Evolutionary conservation across 2,329 filamentous ascomycete species (phyloP).

Genomic region (Monosporascus cannonballus): DNA sequence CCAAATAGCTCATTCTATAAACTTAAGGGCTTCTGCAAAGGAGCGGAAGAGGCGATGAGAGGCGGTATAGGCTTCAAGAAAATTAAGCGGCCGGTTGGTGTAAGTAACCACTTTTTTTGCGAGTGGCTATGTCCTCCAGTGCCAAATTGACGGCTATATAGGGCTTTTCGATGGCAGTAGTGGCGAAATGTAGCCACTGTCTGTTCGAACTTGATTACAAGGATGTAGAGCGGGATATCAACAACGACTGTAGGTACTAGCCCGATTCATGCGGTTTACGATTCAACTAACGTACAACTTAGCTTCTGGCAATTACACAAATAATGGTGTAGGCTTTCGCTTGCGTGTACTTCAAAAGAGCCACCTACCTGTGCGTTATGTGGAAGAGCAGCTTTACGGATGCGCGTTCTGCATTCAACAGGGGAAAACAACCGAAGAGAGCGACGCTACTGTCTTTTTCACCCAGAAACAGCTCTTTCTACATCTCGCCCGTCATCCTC

Average conservation of each 20-base stretch:
- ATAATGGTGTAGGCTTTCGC: conserved; percentile 42
- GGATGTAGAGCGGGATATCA: conserved; percentile 45
- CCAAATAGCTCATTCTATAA: conserved; percentile 44
- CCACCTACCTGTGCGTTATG: conserved; percentile 42
- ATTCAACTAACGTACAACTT: conserved; percentile 4
- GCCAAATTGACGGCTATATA: conserved; percentile 12
- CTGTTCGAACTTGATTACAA: conserved; percentile 48
- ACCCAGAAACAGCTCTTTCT: conserved; percentile 45
- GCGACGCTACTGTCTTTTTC: conserved; percentile 53
- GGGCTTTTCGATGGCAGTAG: conserved; percentile 36
- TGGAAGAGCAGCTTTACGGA: conserved; percentile 48
- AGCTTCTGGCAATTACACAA: conserved; percentile 43
- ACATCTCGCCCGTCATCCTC: conserved; percentile 47
- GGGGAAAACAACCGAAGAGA: conserved; percentile 44
- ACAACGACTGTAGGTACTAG: conserved; percentile 36
- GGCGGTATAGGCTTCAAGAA: conserved; percentile 46
- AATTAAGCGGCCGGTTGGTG: conserved; percentile 41
- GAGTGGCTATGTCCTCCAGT: neutral
- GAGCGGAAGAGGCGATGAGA: conserved; percentile 42
- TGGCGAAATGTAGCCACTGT: conserved; percentile 48
- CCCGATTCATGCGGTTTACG: neutral
- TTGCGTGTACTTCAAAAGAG: conserved; percentile 51
- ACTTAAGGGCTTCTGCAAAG: conserved; percentile 49
- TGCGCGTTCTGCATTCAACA: conserved; percentile 48
- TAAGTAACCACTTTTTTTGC: conserved; percentile 12